Evolutionary conservation across 2,329 filamentous ascomycete genomes (phyloP).

Genomic region (Xylariomycetidae sp.): DNA sequence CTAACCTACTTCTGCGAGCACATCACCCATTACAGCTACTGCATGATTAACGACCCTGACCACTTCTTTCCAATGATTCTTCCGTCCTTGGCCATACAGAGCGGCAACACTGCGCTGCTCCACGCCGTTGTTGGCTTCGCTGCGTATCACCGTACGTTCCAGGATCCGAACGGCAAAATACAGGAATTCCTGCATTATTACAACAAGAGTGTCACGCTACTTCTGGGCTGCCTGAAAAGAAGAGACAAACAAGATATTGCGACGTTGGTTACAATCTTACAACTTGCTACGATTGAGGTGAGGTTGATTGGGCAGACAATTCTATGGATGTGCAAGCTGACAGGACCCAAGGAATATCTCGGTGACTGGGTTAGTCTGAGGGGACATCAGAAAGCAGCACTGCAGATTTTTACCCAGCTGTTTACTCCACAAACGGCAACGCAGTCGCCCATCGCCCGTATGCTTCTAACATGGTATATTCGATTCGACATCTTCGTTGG

Average conservation of each 20-base stretch:
- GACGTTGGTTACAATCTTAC: slow-evolving; percentile 81
- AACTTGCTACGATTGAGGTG: slow-evolving; percentile 92
- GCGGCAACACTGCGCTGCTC: slow-evolving; percentile 68
- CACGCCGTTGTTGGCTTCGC: slow-evolving; percentile 86
- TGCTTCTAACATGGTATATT: slow-evolving; percentile 82
- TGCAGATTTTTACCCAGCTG: slow-evolving; percentile 71
- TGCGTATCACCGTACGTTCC: slow-evolving; percentile 77
- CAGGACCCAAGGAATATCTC: slow-evolving; percentile 68
- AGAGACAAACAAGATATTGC: slow-evolving; percentile 67
- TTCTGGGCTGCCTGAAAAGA: slow-evolving; percentile 67
- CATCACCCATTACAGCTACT: slow-evolving; percentile 79
- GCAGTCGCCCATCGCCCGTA: slow-evolving; percentile 64
- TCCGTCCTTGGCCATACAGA: slow-evolving; percentile 63
- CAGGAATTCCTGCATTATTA: slow-evolving; percentile 85
- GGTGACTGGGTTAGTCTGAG: slow-evolving; percentile 94
- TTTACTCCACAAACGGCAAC: slow-evolving; percentile 73
- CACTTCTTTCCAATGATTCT: slow-evolving; percentile 71
- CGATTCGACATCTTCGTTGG: slow-evolving; percentile 84
- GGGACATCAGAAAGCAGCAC: slow-evolving; percentile 86
- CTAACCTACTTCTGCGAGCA: slow-evolving; percentile 74
- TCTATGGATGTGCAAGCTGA: slow-evolving; percentile 8
- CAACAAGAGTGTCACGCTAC: slow-evolving; percentile 75
- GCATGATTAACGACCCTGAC: slow-evolving; percentile 64
- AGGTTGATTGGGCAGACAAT: slow-evolving; percentile 17
- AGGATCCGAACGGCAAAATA: slow-evolving; percentile 66